Base-by-base conservation (phyloP, 495 filamentous ascomycete species). In the Penicillium maclennaniae region DNA sequence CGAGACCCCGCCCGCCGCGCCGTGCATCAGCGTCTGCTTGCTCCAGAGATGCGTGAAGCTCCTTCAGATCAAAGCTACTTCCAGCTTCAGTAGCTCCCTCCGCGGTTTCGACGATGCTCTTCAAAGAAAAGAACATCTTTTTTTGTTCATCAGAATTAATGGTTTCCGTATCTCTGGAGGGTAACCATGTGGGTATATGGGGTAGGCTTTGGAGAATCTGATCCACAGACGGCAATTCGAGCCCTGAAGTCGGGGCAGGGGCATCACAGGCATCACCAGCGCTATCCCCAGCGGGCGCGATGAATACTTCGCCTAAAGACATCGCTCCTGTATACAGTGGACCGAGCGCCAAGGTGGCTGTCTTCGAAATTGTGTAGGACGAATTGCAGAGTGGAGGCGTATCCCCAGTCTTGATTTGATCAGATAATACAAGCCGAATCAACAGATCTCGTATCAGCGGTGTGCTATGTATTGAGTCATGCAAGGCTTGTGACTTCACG, bases 51-150 rank as follows among this genome's bases (percentile, higher is more conserved):
- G 62, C 45, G 46, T 64, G 62, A 8, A 61, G 53, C 36, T 65
- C 63, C 26, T 58, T 51, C 38, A 65, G 52, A 27, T 59, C 61
- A 38, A 60, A 58, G 43, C 26, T 60, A 36, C 55, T 56, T 34
- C 51, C 48, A 27, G 40, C 43, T 26, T 62, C 63, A 9, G 54
- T 47, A 20, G 26, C 53, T 46, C 6, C 43, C 36, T 58, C 47
- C 46, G 61, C 58, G 12, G 55, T 47, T 25, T 69, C 60, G 49
- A 71, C 52, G 40, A 61, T 42, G 12, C 49, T 26, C 38, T 58
- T 59, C 38, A 75, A 43, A 21, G 54, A 52, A 39, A 31, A 41
- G 37, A 75, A 66, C 61, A 73, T 63, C 21, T 55, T 55, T 26
- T 62, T 45, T 51, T 73, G 60, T 23, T 68, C 59, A 53, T 66